These are phyloP conservation scores for Syncephalastrum monosporum DNA, from an alignment of 371 early-diverging fungal genomes.

Conservation along the genomic window DNA sequence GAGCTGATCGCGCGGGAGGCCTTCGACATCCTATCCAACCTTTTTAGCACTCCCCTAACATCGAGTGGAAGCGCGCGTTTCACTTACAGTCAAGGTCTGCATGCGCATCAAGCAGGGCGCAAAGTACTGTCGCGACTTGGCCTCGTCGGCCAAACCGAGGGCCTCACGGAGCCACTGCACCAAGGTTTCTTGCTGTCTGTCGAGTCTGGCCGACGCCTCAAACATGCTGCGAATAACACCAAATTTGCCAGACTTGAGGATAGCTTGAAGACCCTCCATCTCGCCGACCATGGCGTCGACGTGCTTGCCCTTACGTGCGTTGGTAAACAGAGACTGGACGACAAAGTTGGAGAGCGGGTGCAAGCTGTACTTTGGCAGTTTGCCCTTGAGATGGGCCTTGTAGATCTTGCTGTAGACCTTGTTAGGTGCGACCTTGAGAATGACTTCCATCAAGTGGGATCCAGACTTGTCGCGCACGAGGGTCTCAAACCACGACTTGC, in stretches of 20 bases:
- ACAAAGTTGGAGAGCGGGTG: slow-evolving; percentile 84
- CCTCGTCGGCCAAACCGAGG: slow-evolving; percentile 49
- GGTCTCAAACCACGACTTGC: slow-evolving; percentile 61
- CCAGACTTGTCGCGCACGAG: slow-evolving; percentile 63
- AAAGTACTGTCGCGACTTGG: slow-evolving; percentile 51
- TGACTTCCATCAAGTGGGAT: slow-evolving; percentile 67
- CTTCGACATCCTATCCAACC: too few relatives aligned
- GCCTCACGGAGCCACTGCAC: slow-evolving; percentile 56
- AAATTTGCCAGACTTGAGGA: slow-evolving; percentile 56
- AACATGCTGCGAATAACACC: slow-evolving; percentile 67
- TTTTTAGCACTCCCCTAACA: neutral
- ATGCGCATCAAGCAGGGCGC: slow-evolving; percentile 62
- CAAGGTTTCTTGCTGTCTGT: slow-evolving; percentile 57
- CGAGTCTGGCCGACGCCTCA: slow-evolving; percentile 63
- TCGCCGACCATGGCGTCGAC: slow-evolving; percentile 62
- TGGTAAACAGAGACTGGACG: slow-evolving; percentile 69
- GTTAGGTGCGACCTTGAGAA: slow-evolving; percentile 57
- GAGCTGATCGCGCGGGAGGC: too few relatives aligned
- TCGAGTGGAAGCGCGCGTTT: slow-evolving; percentile 7
- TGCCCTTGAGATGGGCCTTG: slow-evolving; percentile 60
- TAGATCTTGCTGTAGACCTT: slow-evolving; percentile 68
- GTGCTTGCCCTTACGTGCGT: slow-evolving; percentile 60
- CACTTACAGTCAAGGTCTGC: slow-evolving; percentile 47
- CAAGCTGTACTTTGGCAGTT: slow-evolving; percentile 60
- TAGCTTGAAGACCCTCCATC: slow-evolving; percentile 52